Evolutionary conservation across 2,329 filamentous ascomycete species (phyloP), one percentile per base, ranked within the genome.

Genomic region (Venturia effusa): DNA sequence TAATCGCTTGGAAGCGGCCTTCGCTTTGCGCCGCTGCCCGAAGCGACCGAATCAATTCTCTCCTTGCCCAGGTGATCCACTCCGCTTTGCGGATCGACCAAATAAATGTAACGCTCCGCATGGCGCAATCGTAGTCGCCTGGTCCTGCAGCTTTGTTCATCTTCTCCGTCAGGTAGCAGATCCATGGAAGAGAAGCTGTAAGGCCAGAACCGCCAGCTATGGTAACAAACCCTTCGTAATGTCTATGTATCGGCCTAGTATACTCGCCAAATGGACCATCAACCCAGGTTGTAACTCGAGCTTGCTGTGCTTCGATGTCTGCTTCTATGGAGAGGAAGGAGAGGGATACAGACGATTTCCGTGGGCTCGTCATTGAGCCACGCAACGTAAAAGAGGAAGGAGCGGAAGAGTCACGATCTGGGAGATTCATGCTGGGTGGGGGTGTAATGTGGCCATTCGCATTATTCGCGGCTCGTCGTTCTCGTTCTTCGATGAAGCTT

Each of bases 141-240:
- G 45, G 7, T 54, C 37, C 30, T 32, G 37, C 60, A 27, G 40
- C 34, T 22, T 17, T 48, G 40, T 59, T 17, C 37, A 67, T 61
- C 17, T 64, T 63, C 11, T 61, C 48, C 8, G 65, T 32, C 19
- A 69, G 62, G 61, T 65, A 60, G 4, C 68, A 45, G 4, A 66
- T 57, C 66, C 64, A 67, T 10, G 68, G 67, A 11, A 69, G 17
- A 4, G 48, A 34, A n/a, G 62, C 62, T 22, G 62, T 45, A 17
- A 64, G 27, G 5, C 63, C 59, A 24, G 37, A 37, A 30, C 62
- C 62, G 8, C 62, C 62, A 10, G 54, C 51, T 24, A 64, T 40
- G 4, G 55, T 59, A 15, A 61, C 34, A 37, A 64, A 43, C 4
- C 62, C 62, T 30, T 61, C 39, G 43, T 60, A 64, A 13, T 59